Evolutionary conservation across 257 asterid species (phyloP).

Genomic region (Fraxinus cuspidata): DNA sequence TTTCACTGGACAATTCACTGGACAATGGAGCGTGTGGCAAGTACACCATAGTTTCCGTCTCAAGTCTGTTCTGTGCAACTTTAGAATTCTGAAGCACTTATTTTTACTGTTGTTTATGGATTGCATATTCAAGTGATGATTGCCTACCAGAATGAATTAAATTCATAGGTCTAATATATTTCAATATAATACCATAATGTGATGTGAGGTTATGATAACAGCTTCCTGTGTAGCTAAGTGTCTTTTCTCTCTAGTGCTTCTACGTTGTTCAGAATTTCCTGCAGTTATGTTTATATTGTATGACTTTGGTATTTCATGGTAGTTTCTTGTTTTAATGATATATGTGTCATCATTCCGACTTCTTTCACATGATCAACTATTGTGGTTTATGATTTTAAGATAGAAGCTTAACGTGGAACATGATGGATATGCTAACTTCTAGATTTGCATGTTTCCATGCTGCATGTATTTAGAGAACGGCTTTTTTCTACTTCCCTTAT

Average conservation of each 20-base stretch:
- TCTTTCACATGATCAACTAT: neutral
- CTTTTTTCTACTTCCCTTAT: neutral
- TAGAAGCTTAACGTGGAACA: neutral
- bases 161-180: too few species aligned
- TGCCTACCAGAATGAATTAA: too few species aligned
- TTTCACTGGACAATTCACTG: neutral
- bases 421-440: slow-evolving; percentile 1
- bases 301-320: neutral
- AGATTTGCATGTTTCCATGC: neutral
- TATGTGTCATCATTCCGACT: neutral
- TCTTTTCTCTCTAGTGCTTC: neutral
- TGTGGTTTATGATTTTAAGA: neutral
- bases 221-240: neutral
- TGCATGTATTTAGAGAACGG: neutral
- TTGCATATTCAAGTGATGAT: too few species aligned
- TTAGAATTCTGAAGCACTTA: too few species aligned
- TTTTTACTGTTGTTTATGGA: too few species aligned
- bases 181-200: neutral
- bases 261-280: neutral
- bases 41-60: too few species aligned
- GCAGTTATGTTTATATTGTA: neutral
- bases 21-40: neutral
- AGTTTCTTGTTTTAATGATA: neutral
- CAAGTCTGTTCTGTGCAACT: too few species aligned
- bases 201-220: neutral